These are phyloP conservation scores for Exophiala sp. DNA, from an alignment of 2,329 filamentous ascomycete genomes.

Conservation along the genomic window DNA sequence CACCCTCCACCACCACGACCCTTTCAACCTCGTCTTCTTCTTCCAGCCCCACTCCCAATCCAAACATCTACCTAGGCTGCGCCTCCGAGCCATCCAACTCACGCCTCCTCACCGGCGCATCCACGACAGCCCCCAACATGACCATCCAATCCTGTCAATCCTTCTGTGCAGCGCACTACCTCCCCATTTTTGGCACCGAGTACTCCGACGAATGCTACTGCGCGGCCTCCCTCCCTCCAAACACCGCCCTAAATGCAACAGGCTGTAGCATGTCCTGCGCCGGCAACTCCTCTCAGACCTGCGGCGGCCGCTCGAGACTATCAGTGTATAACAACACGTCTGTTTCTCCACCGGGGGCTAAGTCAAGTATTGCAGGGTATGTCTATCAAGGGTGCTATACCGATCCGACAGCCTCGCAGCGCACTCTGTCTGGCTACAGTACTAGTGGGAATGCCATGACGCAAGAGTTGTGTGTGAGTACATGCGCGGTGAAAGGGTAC, in stretches of 20 bases:
- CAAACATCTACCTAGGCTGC: slow-evolving; percentile 20
- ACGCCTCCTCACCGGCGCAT: slow-evolving; percentile 41
- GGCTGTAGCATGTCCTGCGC: slow-evolving; percentile 29
- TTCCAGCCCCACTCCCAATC: background rate
- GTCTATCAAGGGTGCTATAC: slow-evolving; percentile 26
- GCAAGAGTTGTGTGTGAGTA: slow-evolving; percentile 31
- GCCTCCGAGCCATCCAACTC: slow-evolving; percentile 18
- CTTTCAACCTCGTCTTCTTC: background rate
- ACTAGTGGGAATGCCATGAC: slow-evolving; percentile 52
- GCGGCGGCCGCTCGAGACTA: slow-evolving; percentile 28
- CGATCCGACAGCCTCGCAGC: slow-evolving; percentile 16
- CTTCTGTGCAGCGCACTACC: slow-evolving; percentile 22
- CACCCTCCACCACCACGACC: background rate
- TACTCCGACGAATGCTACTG: slow-evolving; percentile 23
- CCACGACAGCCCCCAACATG: slow-evolving; percentile 45
- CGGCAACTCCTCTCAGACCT: slow-evolving; percentile 26
- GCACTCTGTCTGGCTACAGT: slow-evolving; percentile 18
- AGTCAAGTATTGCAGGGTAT: slow-evolving; percentile 7
- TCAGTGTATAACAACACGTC: slow-evolving; percentile 20
- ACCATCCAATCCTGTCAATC: slow-evolving; percentile 39
- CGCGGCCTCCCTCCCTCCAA: slow-evolving; percentile 10
- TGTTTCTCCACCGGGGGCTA: slow-evolving; percentile 12
- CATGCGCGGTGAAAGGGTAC: slow-evolving; percentile 27
- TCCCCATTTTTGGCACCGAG: slow-evolving; percentile 17
- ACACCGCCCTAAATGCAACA: slow-evolving; percentile 14